Percentiles rank a stretch among this genome's conserved stretches.
Evolutionary conservation across 495 filamentous ascomycete species (phyloP).

Genomic region (Aspergillus sclerotiicarbonarius): DNA sequence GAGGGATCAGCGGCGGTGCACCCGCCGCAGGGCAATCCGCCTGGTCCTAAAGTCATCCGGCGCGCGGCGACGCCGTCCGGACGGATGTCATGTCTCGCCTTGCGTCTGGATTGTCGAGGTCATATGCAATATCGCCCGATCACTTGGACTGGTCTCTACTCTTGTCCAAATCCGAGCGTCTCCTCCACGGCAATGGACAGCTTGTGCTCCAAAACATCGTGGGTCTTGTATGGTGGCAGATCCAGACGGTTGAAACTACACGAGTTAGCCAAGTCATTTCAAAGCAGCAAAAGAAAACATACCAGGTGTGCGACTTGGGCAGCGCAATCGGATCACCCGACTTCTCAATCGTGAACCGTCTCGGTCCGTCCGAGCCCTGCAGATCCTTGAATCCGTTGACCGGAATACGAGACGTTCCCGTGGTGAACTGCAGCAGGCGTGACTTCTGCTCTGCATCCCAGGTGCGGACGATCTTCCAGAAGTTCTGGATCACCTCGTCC

Average conservation of each 20-base stretch:
- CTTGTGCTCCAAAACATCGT: conserved; percentile 82
- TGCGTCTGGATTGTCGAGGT: conserved; percentile 5
- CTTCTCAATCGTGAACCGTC: conserved; percentile 98
- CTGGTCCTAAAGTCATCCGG: background rate
- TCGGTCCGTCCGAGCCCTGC: conserved; percentile 92
- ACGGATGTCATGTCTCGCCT: background rate
- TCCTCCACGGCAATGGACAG: conserved; percentile 96
- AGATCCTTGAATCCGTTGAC: conserved; percentile 99
- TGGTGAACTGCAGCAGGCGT: conserved; percentile 92
- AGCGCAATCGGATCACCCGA: conserved; percentile 84
- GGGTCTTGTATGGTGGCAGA: conserved; percentile 86
- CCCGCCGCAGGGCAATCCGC: no score
- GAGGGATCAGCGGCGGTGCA: no score
- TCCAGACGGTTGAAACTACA: conserved; percentile 94
- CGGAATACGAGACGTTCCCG: conserved; percentile 94
- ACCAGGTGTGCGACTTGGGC: conserved; percentile 98
- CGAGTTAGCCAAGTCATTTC: conserved; percentile 16
- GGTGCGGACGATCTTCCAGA: conserved; percentile 95
- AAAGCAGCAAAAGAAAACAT: conserved; percentile 36
- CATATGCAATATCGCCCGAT: conserved; percentile 10
- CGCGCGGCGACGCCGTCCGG: background rate
- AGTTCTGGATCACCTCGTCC: conserved; percentile 94
- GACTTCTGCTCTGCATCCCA: conserved; percentile 99
- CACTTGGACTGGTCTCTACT: conserved; percentile 51
- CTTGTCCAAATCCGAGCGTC: conserved; percentile 98